Evolutionary conservation across 2,329 filamentous ascomycete species (phyloP), one percentile per base, ranked within the genome.

Genomic region (Fonsecaea erecta): DNA sequence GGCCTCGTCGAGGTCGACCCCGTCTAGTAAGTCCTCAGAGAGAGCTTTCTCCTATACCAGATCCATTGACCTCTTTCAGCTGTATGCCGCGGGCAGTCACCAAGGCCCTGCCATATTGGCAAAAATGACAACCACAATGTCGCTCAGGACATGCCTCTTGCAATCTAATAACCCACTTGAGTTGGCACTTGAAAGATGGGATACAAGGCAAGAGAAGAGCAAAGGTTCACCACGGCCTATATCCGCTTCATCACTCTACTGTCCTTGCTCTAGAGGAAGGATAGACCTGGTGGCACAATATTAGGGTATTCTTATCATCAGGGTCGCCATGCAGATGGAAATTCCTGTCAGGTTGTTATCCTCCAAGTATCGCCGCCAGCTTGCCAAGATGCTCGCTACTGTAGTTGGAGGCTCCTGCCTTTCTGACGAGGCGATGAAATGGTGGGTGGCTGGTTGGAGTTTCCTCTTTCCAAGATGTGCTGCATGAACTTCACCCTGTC

Each of bases 1-100:
- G 92, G 88, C 0, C 79, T 97, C 51, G 85, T 90, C 72, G 87
- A 90, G 66, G 89, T 99, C 59, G 91, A 99, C 76, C 91, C 95
- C 34, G 86, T 92, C 52, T 99, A 98, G 88, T 91, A 81, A 81
- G 83, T 78, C 40, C 32, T n/a, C 37, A 37, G 9, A 14, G 24
- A 52, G 40, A 14, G 34, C n/a, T 2, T 34, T 46, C 26, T 14
- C 28, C 34, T 56, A 52, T 28, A 32, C 18, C 55, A 67, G 57
- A 53, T 70, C 75, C 56, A 66, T 69, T 58, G 71, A 52, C 37
- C 37, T 52, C 53, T 53, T 6, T 60, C 60, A 85, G 83, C 74
- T 93, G 90, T 76, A 88, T 93, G 85, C 91, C 92, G 0, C 90
- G 86, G 77, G 81, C 84, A 62, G 85, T 88, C 54, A 88, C 85